Evolutionary conservation across 2,329 filamentous ascomycete genomes (phyloP).

Genomic region (Trichoderma koningii): DNA sequence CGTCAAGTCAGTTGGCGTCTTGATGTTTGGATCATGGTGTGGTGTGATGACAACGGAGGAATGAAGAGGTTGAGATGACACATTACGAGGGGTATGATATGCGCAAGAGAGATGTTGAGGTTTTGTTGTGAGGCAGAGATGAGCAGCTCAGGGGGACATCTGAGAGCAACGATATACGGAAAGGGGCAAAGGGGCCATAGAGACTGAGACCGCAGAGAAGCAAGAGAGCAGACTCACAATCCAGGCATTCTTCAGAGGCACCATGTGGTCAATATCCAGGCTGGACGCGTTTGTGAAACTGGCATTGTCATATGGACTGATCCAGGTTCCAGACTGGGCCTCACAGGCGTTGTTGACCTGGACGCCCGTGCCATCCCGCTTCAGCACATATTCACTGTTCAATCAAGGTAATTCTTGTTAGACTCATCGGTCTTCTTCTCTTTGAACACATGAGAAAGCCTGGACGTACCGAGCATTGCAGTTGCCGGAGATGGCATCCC

Average conservation of each 20-base stretch:
- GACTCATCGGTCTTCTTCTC: not conserved
- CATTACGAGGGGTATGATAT: too few relatives aligned
- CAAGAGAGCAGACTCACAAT: slow-evolving; percentile 50
- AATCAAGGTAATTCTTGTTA: not conserved
- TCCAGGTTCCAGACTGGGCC: slow-evolving; percentile 68
- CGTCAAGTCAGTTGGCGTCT: not conserved
- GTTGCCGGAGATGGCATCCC: slow-evolving; percentile 63
- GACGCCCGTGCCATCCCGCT: slow-evolving; percentile 70
- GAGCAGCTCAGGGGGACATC: not conserved
- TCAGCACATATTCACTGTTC: slow-evolving; percentile 64
- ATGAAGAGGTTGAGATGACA: too few relatives aligned
- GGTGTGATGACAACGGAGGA: too few relatives aligned
- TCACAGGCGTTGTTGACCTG: slow-evolving; percentile 60
- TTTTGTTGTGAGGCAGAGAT: not conserved
- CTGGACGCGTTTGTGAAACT: slow-evolving; percentile 69
- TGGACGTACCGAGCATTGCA: slow-evolving; percentile 66
- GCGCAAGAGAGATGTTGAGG: not conserved
- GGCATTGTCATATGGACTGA: slow-evolving; percentile 71
- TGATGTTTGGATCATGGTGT: too few relatives aligned
- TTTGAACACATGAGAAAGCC: not conserved
- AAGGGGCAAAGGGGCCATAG: not conserved
- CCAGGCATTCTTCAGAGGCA: slow-evolving; percentile 81
- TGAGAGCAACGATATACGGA: not conserved
- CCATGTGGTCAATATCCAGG: slow-evolving; percentile 81
- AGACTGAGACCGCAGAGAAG: not conserved